Evolutionary conservation across 2,329 filamentous ascomycete genomes (phyloP).

Genomic region (Talaromyces sp.): DNA sequence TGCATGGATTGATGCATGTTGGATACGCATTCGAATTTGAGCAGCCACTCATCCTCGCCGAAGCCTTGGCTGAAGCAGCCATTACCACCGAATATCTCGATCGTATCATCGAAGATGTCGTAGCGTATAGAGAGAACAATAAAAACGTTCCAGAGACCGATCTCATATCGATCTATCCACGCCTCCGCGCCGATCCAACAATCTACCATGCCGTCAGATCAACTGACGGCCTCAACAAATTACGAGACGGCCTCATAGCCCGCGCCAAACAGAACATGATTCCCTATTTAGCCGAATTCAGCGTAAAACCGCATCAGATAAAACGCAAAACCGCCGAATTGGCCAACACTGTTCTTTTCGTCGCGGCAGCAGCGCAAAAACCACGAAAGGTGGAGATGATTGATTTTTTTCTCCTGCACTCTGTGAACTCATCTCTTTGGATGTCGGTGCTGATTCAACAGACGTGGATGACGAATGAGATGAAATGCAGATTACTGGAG

Average conservation of each 20-base stretch:
- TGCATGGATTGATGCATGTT: neutral
- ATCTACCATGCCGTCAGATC: neutral
- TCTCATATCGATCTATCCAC: neutral
- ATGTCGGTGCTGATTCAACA: neutral
- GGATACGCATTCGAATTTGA: neutral
- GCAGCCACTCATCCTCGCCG: neutral
- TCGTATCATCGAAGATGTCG: neutral
- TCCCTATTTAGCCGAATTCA: neutral
- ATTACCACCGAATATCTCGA: neutral
- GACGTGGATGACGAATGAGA: neutral
- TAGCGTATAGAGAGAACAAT: neutral
- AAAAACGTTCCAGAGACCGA: neutral
- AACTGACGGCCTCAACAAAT: neutral
- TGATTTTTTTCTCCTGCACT: neutral
- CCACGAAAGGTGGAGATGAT: neutral
- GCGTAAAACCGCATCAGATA: neutral
- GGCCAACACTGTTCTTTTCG: neutral
- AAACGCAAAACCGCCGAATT: neutral
- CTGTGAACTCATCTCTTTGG: neutral
- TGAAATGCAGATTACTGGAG: neutral
- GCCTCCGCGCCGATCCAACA: neutral
- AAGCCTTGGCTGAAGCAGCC: neutral
- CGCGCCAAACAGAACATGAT: neutral
- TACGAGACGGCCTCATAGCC: neutral
- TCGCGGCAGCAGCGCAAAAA: neutral